Percentiles rank a stretch among this genome's conserved stretches.
These are phyloP conservation scores for Phoma sp. DNA, from an alignment of 2,329 filamentous ascomycete species.

Conservation along the genomic window DNA sequence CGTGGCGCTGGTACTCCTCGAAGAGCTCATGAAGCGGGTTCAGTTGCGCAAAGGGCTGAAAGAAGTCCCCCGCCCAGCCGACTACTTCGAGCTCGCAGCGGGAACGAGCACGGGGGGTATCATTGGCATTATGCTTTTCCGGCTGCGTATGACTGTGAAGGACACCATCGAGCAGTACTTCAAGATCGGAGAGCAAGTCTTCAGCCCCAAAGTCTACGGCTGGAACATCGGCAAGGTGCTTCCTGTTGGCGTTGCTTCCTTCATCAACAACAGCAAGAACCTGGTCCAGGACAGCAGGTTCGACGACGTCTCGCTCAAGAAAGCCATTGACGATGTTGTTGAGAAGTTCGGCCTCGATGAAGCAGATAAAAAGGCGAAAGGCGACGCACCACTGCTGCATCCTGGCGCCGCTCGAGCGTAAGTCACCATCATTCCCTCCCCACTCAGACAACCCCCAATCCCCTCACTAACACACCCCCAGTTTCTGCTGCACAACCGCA, in stretches of 20 bases:
- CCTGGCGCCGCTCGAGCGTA: slow-evolving; percentile 1
- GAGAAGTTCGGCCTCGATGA: background rate
- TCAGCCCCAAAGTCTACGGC: slow-evolving; percentile 6
- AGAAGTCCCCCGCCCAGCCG: background rate
- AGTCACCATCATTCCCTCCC: too few species aligned
- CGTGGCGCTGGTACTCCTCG: background rate
- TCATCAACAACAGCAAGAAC: slow-evolving; percentile 13
- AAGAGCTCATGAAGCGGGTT: slow-evolving; percentile 5
- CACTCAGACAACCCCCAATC: too few species aligned
- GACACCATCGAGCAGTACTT: slow-evolving; percentile 2
- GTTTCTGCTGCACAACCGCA: slow-evolving; percentile 6
- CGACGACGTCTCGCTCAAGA: slow-evolving; percentile 2
- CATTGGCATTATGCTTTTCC: slow-evolving; percentile 9
- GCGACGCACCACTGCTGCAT: slow-evolving; percentile 1
- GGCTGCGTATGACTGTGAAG: background rate
- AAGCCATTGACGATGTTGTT: slow-evolving; percentile 4
- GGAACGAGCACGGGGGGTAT: slow-evolving; percentile 10
- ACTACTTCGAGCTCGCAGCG: slow-evolving; percentile 10
- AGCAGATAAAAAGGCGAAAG: background rate
- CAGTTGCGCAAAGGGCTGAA: background rate
- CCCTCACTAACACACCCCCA: background rate
- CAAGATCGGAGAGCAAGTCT: slow-evolving; percentile 6
- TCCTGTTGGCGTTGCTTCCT: background rate
- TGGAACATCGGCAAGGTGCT: slow-evolving; percentile 3
- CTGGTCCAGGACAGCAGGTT: slow-evolving; percentile 2